Evolutionary conservation across 2,329 filamentous ascomycete genomes (phyloP).

Genomic region (Fusarium duplospermum): DNA sequence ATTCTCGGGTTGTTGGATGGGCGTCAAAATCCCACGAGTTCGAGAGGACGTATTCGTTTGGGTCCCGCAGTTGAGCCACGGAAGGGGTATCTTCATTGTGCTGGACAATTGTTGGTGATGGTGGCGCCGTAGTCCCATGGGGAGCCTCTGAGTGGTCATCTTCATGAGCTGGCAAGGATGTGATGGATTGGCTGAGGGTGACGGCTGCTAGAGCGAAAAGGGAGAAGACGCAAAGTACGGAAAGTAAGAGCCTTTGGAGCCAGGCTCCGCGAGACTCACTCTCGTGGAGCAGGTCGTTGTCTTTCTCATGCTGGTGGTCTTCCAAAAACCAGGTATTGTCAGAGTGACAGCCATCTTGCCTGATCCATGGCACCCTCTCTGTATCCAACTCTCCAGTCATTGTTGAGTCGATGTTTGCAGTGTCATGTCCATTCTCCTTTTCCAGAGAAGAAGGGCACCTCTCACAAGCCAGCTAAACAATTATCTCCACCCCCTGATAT

Average conservation of each 20-base stretch:
- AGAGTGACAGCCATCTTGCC: not conserved
- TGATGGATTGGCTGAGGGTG: conserved; percentile 24
- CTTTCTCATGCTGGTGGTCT: not conserved
- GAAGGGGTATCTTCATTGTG: conserved; percentile 41
- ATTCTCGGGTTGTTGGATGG: conserved; percentile 63
- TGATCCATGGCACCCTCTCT: not conserved
- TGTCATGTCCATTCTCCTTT: not conserved
- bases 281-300: not conserved
- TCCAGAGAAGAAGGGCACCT: not conserved
- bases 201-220: conserved; percentile 38
- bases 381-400: not conserved
- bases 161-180: not conserved
- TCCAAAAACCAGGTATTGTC: not conserved
- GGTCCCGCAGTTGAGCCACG: conserved; percentile 44
- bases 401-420: not conserved
- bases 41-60: conserved; percentile 67
- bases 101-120: conserved; percentile 18
- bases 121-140: not conserved
- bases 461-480: not conserved
- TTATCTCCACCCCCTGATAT: not conserved
- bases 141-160: conserved; percentile 5
- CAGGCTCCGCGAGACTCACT: not conserved
- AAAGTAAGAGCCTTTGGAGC: not conserved
- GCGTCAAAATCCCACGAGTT: conserved; percentile 66
- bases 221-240: conserved; percentile 26